phyloP scores from a whole-genome alignment of 2,329 filamentous ascomycete species.

The Colletotrichum musicola region DNA sequence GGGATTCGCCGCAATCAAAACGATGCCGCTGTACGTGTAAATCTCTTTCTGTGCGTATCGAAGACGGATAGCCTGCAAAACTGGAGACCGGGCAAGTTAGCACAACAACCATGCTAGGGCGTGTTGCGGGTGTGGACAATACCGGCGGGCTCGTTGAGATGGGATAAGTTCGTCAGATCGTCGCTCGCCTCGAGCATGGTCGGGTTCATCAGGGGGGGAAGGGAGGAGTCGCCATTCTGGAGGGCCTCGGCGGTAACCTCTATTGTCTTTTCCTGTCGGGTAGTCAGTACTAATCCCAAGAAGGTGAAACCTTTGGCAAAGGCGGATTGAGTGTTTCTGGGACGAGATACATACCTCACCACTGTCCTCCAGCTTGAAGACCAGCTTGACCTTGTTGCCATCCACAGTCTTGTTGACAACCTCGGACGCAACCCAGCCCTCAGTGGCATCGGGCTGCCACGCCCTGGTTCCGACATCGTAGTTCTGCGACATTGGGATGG shows the following conservation, averaged over 20 bases:
- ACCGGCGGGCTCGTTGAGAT: slow-evolving; percentile 98
- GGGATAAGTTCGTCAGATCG: slow-evolving; percentile 95
- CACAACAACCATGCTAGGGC: background rate
- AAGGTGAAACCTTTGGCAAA: background rate
- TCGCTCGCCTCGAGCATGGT: slow-evolving; percentile 98
- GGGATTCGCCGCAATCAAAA: slow-evolving; percentile 97
- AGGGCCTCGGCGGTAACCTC: slow-evolving; percentile 83
- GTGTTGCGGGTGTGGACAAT: slow-evolving; percentile 45
- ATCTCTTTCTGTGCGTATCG: slow-evolving; percentile 99
- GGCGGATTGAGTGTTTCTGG: background rate
- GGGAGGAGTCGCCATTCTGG: slow-evolving; percentile 78
- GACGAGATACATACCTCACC: slow-evolving; percentile 77
- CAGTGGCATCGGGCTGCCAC: slow-evolving; percentile 96
- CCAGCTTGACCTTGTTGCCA: slow-evolving; percentile 87
- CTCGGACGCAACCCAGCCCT: slow-evolving; percentile 98
- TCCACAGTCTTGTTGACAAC: slow-evolving; percentile 86
- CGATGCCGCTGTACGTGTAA: slow-evolving; percentile 99
- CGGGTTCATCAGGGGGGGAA: slow-evolving; percentile 97
- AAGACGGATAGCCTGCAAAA: slow-evolving; percentile 96
- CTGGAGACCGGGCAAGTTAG: slow-evolving; percentile 59
- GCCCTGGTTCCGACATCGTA: slow-evolving; percentile 97
- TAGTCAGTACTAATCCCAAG: slow-evolving; percentile 21
- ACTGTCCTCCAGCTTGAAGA: slow-evolving; percentile 86
- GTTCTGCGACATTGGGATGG: slow-evolving; percentile 82
- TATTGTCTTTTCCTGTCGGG: slow-evolving; percentile 78